Evolutionary conservation across 495 filamentous ascomycete species (phyloP).

Genomic region (Friedmanniomyces endolithicus): DNA sequence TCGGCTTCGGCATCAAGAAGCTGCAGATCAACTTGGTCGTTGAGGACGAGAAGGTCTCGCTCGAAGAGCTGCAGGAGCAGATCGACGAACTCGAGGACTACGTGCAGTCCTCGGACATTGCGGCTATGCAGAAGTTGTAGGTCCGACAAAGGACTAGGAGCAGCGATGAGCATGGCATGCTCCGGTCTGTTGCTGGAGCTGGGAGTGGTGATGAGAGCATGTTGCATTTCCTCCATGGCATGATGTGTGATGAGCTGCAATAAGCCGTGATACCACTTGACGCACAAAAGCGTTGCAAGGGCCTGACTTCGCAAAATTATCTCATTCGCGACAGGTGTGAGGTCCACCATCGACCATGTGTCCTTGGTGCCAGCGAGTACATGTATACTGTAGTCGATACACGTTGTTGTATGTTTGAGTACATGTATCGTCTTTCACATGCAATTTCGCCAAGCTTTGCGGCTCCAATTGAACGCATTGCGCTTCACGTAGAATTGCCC

Average conservation of each 20-base stretch:
- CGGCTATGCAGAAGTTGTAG: slow-evolving; percentile 88
- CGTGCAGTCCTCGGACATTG: slow-evolving; percentile 90
- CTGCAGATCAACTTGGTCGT: slow-evolving; percentile 96
- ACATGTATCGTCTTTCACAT: neutral
- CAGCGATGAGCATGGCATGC: too few species aligned
- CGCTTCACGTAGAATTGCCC: neutral
- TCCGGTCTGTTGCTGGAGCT: neutral
- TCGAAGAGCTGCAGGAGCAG: slow-evolving; percentile 72
- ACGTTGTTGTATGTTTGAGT: neutral
- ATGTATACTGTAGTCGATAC: too few species aligned
- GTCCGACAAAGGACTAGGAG: neutral
- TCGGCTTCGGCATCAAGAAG: slow-evolving; percentile 98
- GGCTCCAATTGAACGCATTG: neutral
- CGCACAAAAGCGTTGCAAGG: neutral
- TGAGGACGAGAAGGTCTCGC: slow-evolving; percentile 91
- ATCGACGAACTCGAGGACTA: slow-evolving; percentile 89
- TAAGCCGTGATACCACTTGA: slow-evolving; percentile 5
- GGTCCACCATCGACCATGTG: neutral
- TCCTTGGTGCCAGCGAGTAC: neutral
- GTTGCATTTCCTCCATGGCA: slow-evolving; percentile 6
- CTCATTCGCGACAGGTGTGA: too few species aligned
- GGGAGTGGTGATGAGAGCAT: neutral
- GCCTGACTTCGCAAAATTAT: too few species aligned
- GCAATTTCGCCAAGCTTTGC: slow-evolving; percentile 8
- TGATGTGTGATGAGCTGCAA: slow-evolving; percentile 12